Conservation (phyloP, 306 rosid genomes). For the Dryas alaskensis region DNA sequence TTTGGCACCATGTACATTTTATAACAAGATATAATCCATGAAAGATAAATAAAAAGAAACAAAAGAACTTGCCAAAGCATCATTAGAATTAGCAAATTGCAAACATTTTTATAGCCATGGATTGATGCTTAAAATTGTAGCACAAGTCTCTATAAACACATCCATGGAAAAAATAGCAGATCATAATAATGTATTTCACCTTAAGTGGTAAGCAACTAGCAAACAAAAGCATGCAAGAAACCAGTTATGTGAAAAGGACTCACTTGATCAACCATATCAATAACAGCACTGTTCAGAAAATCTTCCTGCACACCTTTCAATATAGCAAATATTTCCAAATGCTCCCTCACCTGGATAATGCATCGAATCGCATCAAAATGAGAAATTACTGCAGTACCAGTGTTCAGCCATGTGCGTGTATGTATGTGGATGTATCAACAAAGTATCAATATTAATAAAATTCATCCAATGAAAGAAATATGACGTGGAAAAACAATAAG, state of each 20-base stretch:
- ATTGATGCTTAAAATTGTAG: background rate
- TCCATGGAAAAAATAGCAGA: background rate
- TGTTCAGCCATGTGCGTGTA: background rate
- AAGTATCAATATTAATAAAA: background rate
- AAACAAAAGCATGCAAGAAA: conserved; percentile 10
- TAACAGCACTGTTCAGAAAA: conserved; percentile 50
- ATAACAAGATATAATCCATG: background rate
- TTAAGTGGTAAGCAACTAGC: background rate
- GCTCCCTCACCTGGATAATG: conserved; percentile 76
- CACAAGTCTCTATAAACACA: background rate
- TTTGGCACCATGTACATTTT: background rate
- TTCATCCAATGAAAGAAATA: background rate
- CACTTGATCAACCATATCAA: conserved; percentile 88
- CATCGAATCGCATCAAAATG: conserved; percentile 3
- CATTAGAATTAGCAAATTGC: background rate
- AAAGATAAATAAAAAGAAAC: background rate
- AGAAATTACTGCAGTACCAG: background rate
- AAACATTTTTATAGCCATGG: background rate
- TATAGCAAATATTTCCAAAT: conserved; percentile 81
- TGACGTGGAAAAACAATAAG: background rate
- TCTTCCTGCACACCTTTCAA: conserved; percentile 90
- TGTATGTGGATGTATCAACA: background rate
- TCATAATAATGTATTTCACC: background rate
- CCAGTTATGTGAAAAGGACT: conserved; percentile 29
- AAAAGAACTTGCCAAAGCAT: background rate